Evolutionary conservation across 2,329 filamentous ascomycete species (phyloP).

Genomic region (Microdochium bolleyi): DNA sequence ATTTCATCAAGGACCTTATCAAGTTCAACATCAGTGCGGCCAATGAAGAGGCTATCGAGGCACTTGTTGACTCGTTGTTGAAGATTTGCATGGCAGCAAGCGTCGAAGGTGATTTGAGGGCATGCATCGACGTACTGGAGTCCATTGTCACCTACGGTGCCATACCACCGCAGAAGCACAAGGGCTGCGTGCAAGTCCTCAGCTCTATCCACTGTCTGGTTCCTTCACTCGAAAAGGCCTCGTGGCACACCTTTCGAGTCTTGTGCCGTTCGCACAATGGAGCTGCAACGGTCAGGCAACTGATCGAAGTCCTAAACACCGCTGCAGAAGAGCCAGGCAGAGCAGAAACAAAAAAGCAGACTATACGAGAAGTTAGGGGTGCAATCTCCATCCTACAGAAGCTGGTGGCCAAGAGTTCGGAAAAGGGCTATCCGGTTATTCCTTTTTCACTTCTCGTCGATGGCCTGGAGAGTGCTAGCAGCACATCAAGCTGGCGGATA

Average conservation of each 20-base stretch:
- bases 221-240: slow-evolving; percentile 47
- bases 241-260: slow-evolving; percentile 65
- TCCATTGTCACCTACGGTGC: slow-evolving; percentile 65
- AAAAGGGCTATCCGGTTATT: slow-evolving; percentile 52
- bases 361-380: slow-evolving; percentile 50
- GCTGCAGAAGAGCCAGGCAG: slow-evolving; percentile 33
- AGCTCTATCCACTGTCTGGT: slow-evolving; percentile 66
- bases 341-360: slow-evolving; percentile 40
- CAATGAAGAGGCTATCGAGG: slow-evolving; percentile 51
- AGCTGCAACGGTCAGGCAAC: slow-evolving; percentile 56
- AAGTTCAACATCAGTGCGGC: slow-evolving; percentile 70
- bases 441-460: slow-evolving; percentile 52
- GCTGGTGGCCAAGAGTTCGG: slow-evolving; percentile 49
- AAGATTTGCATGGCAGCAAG: slow-evolving; percentile 62
- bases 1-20: slow-evolving; percentile 58
- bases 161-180: slow-evolving; percentile 55
- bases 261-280: slow-evolving; percentile 68
- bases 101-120: slow-evolving; percentile 54
- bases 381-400: slow-evolving; percentile 56
- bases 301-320: slow-evolving; percentile 53
- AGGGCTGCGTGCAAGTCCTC: slow-evolving; percentile 60
- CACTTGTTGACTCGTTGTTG: slow-evolving; percentile 54
- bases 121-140: slow-evolving; percentile 61
- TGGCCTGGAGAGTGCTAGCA: slow-evolving; percentile 44
- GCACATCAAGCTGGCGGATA: slow-evolving; percentile 35